Percentiles rank a stretch among this genome's conserved stretches.
These are phyloP conservation scores for Tetrastigma voinierianum DNA, from an alignment of 164 flowering plant species.

Conservation along the genomic window DNA sequence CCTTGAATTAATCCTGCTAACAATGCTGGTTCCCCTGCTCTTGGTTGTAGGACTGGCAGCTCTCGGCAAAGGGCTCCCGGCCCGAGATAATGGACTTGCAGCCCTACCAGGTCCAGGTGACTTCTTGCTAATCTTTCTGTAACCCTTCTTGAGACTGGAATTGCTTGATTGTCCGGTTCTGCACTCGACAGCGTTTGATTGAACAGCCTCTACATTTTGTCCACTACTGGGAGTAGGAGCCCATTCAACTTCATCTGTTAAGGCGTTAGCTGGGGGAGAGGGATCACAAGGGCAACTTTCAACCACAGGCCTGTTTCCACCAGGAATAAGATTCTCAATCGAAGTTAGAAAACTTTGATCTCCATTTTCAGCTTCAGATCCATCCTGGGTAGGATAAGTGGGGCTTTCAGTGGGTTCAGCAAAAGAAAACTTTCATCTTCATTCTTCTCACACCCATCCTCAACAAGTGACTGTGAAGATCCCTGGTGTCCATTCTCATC, in stretches of 20 bases:
- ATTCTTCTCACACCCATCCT: slow-evolving; percentile 8
- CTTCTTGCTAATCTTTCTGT: slow-evolving; percentile 13
- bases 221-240: not conserved
- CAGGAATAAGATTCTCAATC: slow-evolving; percentile 19
- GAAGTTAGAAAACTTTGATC: slow-evolving; percentile 14
- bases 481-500: slow-evolving; percentile 34
- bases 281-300: slow-evolving; percentile 21
- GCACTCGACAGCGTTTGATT: slow-evolving; percentile 1
- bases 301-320: slow-evolving; percentile 9
- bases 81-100: no score
- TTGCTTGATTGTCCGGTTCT: slow-evolving; percentile 15
- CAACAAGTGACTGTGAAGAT: slow-evolving; percentile 11
- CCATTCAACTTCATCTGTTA: slow-evolving; percentile 1
- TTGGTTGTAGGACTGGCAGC: slow-evolving; percentile 9
- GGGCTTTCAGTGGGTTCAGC: slow-evolving; percentile 23
- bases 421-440: slow-evolving; percentile 15
- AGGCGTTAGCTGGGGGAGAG: slow-evolving; percentile 10
- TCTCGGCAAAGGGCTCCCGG: not conserved
- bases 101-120: no score
- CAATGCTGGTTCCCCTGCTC: slow-evolving; percentile 21
- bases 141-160: slow-evolving; percentile 18
- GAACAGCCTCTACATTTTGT: not conserved
- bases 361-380: slow-evolving; percentile 5
- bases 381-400: not conserved
- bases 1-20: slow-evolving; percentile 28